A percentile compares a stretch with the other conserved stretches of the same genome.
Conservation (phyloP, 2,329 filamentous ascomycete genomes). For the Grosmannia serpens region DNA sequence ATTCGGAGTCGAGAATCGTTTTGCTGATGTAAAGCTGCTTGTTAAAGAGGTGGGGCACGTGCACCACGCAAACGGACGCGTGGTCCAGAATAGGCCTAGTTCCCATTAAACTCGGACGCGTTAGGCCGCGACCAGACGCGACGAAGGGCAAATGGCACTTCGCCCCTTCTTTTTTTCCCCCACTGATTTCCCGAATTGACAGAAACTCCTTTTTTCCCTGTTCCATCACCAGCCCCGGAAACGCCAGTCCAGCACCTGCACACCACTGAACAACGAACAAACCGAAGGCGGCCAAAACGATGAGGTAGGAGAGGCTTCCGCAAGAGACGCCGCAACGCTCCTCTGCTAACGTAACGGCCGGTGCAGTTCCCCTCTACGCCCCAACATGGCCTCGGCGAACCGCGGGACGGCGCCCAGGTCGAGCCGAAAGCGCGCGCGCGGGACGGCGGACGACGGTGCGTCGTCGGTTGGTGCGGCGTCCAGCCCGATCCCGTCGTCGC, state of each 20-base stretch:
- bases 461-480: constrained; percentile 42
- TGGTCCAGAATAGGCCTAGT: constrained; percentile 19
- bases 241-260: not conserved
- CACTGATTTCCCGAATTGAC: not conserved
- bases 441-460: constrained; percentile 36
- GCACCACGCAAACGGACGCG: constrained; percentile 13
- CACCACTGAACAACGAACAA: not conserved
- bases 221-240: not conserved
- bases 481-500: constrained; percentile 57
- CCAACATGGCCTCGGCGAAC: constrained; percentile 74
- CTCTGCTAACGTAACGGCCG: not conserved
- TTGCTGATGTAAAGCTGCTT: not conserved
- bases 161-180: not conserved
- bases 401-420: constrained; percentile 47
- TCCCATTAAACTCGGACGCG: constrained; percentile 25
- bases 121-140: constrained; percentile 1
- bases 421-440: constrained; percentile 45
- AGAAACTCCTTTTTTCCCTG: not conserved
- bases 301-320: no score
- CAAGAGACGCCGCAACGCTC: no score
- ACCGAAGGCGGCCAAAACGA: not conserved
- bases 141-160: not conserved
- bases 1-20: not conserved
- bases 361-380: constrained; percentile 67
- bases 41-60: constrained; percentile 1